phyloP scores from a whole-genome alignment of 2,329 filamentous ascomycete genomes.

The Ascochyta lentis region DNA sequence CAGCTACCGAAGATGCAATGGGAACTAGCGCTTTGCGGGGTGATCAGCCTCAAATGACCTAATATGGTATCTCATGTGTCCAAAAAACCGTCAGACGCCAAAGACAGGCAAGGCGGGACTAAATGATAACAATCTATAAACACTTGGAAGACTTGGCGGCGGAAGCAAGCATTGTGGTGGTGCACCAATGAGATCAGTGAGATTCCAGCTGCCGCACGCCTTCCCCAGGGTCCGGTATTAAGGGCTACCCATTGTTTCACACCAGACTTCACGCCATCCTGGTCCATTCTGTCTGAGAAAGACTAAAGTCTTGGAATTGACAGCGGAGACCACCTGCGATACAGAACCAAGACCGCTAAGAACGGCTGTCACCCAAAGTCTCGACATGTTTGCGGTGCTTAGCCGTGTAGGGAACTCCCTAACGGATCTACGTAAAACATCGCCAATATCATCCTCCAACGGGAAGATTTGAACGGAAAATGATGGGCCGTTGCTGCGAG shows the following conservation, averaged over 20 bases:
- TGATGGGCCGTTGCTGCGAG: neutral
- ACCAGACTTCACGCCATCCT: conserved; percentile 4
- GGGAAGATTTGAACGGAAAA: neutral
- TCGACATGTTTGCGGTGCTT: neutral
- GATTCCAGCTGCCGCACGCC: neutral
- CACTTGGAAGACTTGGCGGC: conserved; percentile 15
- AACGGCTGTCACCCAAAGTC: conserved; percentile 1
- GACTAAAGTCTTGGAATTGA: conserved; percentile 5
- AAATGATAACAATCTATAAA: conserved; percentile 7
- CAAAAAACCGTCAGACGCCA: neutral
- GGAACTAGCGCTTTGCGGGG: conserved; percentile 9
- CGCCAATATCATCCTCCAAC: conserved; percentile 12
- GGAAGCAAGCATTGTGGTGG: conserved; percentile 7
- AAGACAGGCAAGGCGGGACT: neutral
- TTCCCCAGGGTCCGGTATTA: conserved; percentile 3
- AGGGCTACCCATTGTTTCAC: conserved; percentile 10
- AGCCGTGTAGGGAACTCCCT: neutral
- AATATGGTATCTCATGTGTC: neutral
- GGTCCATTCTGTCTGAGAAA: neutral
- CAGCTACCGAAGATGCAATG: conserved; percentile 2
- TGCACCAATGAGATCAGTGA: conserved; percentile 13
- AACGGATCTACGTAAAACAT: conserved; percentile 9
- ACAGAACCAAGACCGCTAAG: conserved; percentile 13
- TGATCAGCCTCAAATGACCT: conserved; percentile 10
- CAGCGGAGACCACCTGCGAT: neutral